Conservation (phyloP, 345 rosid genomes). For the Triadica sebifera region DNA sequence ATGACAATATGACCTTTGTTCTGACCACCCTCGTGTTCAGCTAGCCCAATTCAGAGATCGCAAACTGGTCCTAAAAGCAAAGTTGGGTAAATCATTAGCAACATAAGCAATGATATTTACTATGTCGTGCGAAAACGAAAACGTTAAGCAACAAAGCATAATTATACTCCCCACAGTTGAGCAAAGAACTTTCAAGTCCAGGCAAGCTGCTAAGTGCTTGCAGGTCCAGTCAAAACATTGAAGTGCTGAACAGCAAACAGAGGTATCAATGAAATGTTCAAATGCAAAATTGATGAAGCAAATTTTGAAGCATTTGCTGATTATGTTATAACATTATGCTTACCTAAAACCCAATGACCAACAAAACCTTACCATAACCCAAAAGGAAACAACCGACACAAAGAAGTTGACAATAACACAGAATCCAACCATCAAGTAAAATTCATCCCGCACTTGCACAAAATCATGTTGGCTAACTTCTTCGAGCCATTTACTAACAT, state of each 20-base stretch:
- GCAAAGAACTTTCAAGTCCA: not conserved
- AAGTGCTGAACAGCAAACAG: not conserved
- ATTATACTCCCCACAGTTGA: slow-evolving; percentile 15
- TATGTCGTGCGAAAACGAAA: not conserved
- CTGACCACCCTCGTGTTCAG: slow-evolving; percentile 26
- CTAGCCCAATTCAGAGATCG: slow-evolving; percentile 28
- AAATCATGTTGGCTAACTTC: slow-evolving; percentile 3
- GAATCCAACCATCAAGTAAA: slow-evolving; percentile 10
- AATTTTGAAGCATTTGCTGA: not conserved
- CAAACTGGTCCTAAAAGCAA: slow-evolving; percentile 29
- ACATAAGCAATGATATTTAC: not conserved
- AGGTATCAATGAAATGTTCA: not conserved
- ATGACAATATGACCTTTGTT: slow-evolving; percentile 10
- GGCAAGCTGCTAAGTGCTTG: slow-evolving; percentile 7
- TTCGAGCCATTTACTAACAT: not conserved
- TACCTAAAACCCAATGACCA: not conserved
- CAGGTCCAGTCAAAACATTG: not conserved
- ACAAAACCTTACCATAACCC: not conserved
- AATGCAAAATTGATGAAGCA: not conserved
- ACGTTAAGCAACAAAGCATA: not conserved
- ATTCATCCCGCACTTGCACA: not conserved
- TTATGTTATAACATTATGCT: not conserved
- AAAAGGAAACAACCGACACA: not conserved
- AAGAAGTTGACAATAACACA: not conserved
- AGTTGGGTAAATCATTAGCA: slow-evolving; percentile 16